phyloP scores from a whole-genome alignment of 2,329 filamentous ascomycete genomes.

The Pleomassaria siparia region DNA sequence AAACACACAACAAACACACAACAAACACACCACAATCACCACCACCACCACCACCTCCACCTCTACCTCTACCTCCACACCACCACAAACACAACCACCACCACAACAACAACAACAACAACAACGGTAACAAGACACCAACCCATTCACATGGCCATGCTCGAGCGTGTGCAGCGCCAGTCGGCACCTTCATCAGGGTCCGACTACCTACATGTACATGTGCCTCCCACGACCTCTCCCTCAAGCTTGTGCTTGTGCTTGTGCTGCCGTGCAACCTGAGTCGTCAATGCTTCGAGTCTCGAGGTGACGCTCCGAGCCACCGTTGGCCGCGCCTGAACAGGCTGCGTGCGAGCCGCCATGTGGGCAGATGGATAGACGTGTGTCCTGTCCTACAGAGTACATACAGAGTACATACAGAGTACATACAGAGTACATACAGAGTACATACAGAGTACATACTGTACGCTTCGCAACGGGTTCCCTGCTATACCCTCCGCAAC shows the following conservation, averaged over 20 bases:
- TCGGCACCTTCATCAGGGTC: slow-evolving; percentile 12
- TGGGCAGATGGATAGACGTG: slow-evolving; percentile 22
- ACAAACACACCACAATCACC: too few relatives aligned
- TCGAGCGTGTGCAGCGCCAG: slow-evolving; percentile 3
- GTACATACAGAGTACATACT: too few relatives aligned
- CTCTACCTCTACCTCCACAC: too few relatives aligned
- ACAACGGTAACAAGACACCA: slow-evolving; percentile 16
- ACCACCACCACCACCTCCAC: too few relatives aligned
- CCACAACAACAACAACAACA: too few relatives aligned
- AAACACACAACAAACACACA: too few relatives aligned
- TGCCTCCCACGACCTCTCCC: slow-evolving; percentile 9
- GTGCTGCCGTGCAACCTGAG: slow-evolving; percentile 30
- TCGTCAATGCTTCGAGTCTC: slow-evolving; percentile 21
- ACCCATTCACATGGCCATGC: slow-evolving; percentile 5
- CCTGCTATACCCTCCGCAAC: too few relatives aligned
- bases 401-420: too few relatives aligned
- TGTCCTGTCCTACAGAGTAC: slow-evolving; percentile 30
- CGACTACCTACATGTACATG: slow-evolving; percentile 10
- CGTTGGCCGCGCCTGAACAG: slow-evolving; percentile 11
- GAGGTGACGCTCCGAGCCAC: slow-evolving; percentile 18
- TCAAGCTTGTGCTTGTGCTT: slow-evolving; percentile 15
- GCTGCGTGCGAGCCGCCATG: slow-evolving; percentile 33
- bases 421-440: too few relatives aligned
- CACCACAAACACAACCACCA: too few relatives aligned
- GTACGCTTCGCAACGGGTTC: too few relatives aligned